Evolutionary conservation across 768 basidiomycete genomes (phyloP), one percentile per base, ranked within the genome.

Genomic region (Boletus rufocinnamomeus): DNA sequence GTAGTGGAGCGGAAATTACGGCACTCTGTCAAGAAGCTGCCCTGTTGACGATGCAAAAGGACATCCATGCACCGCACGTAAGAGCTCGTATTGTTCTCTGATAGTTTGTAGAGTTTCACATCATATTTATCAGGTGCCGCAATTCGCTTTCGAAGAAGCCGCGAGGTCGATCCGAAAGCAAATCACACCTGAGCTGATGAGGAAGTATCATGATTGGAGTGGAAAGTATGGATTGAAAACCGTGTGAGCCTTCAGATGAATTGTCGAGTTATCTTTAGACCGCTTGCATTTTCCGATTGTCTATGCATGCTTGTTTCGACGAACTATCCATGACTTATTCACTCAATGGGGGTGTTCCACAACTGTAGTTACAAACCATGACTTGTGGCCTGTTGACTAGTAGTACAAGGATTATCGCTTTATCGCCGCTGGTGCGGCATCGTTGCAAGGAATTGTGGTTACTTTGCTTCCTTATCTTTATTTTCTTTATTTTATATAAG

Each of bases 21-120:
- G 87, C 89, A 10, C 81, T 98, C 45, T 98, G 95, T 70, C 97
- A 98, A 74, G 96, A 99, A 73, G 97, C 97, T 4, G 97, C 96
- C 0, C 72, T 98, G 61, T 70, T 88, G 54, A 91, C 95, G 0
- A 98, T 99, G 97, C 87, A 91, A 63, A 80, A 84, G 53, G 83
- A 98, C 71, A 86, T 98, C 37, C 72, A 91, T 58, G 86, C 93
- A 3, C 80, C 85, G 46, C 81, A 78, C 66, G 96, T 96, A 63
- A 67, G 91, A 75, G 34, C 1, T 47, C 46, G 11, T 7, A 8
- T 41, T 40, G 34, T 34, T 34, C 34, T 54, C 30, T 41, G 59
- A 49, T 14, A 2, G 14, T 21, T 23, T 30, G 27, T 30, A 1
- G 21, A n/a, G 34, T 28, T 48, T 50, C 37, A 63, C 41, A 52